Evolutionary conservation across 768 basidiomycete genomes (phyloP), one percentile per base, ranked within the genome.

Genomic region (Boletus rex-veris): DNA sequence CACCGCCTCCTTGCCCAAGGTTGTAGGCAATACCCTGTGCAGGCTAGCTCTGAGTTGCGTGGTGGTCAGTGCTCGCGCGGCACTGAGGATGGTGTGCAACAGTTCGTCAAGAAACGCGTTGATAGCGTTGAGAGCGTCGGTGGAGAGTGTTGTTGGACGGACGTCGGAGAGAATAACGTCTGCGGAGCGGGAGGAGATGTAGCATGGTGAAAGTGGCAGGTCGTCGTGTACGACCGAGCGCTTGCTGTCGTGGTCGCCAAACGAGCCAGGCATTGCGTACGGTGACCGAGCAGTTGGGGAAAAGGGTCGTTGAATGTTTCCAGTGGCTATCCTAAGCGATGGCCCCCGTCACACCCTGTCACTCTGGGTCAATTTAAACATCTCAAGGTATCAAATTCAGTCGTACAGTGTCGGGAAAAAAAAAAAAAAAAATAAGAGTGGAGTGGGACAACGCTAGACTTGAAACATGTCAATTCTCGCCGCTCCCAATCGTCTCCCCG

Each of bases 101-200:
- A 93, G 80, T 71, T 94, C 92, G 73, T 94, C 92, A 54, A 94
- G 79, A 43, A 92, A 73, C 57, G 84, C 81, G 69, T 94, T 94
- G 75, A 93, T 81, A 55, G 81, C 79, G 54, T 75, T 76, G 45
- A 97, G 82, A n/a, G 90, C 87, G 48, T 92, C 84, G 18, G 77
- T 65, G 58, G 85, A 84, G 72, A 96, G 82, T 68, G 84, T 88
- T 60, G 91, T 94, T n/a, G 92, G 91, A 18, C 94, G 86, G 51
- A 95, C 83, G 63, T 98, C 94, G 55, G 90, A 92, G 49, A 98
- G 84, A 65, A 97, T 88, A 57, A 92, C 84, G 72, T 96, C 92
- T 42, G 93, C 92, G 33, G 91, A 92, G 59, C 84, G 82, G 14
- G 84, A 71, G 26, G 89, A 92, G 57, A 97, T 83, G 73, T 92